Conservation (phyloP, 2,329 filamentous ascomycete species). For the Rhinocladiella mackenziei region DNA sequence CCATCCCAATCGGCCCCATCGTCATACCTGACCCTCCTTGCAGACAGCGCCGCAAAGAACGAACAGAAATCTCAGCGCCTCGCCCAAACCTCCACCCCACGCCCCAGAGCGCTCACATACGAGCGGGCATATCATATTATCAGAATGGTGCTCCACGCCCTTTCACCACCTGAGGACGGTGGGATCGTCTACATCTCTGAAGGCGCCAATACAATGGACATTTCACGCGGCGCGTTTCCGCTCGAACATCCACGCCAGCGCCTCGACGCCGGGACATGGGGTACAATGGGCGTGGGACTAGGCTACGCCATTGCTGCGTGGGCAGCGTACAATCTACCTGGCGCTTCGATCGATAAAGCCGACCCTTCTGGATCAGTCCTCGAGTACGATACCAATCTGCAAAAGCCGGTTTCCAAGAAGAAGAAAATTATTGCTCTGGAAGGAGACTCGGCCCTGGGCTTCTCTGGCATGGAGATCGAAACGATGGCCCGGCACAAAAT, state of each 20-base stretch:
- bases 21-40: constrained; percentile 28
- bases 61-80: constrained; percentile 44
- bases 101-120: constrained; percentile 46
- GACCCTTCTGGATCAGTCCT: no score
- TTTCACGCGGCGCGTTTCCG: constrained; percentile 53
- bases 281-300: constrained; percentile 57
- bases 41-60: constrained; percentile 43
- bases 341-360: no score
- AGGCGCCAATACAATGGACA: constrained; percentile 60
- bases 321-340: constrained; percentile 52
- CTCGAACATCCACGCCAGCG: constrained; percentile 53
- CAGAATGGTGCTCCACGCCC: constrained; percentile 45
- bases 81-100: constrained; percentile 37
- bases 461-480: constrained; percentile 54
- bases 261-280: constrained; percentile 56
- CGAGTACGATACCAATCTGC: no score
- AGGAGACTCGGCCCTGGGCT: constrained; percentile 55
- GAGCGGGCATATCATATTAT: constrained; percentile 52
- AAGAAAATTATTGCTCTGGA: constrained; percentile 57
- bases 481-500: constrained; percentile 55
- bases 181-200: constrained; percentile 55
- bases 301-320: constrained; percentile 56
- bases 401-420: no score
- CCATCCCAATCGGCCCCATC: constrained; percentile 35
- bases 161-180: constrained; percentile 45